Evolutionary conservation across 352 stramenopile genomes (phyloP).

Genomic region (Phytopythium oedochilum): DNA sequence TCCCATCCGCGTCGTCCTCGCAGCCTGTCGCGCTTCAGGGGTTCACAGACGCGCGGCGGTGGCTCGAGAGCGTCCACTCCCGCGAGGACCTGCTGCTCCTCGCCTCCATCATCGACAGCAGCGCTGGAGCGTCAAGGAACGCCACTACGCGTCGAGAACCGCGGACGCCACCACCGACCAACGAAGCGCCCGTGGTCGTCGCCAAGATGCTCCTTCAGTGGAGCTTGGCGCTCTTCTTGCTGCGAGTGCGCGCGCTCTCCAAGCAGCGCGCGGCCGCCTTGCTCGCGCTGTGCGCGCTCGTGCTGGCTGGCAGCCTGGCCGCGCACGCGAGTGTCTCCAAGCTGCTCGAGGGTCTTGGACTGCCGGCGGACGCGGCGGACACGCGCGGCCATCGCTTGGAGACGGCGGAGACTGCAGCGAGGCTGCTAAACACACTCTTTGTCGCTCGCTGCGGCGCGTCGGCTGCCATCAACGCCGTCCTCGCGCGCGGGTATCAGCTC

Average conservation of each 20-base stretch:
- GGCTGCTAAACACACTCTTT: conserved; percentile 49
- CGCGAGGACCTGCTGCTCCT: conserved; percentile 34
- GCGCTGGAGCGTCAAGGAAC: neutral
- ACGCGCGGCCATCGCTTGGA: conserved; percentile 6
- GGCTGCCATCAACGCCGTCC: conserved; percentile 24
- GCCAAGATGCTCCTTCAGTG: conserved; percentile 47
- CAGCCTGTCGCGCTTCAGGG: conserved; percentile 20
- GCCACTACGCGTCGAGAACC: neutral
- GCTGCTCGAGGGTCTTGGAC: conserved; percentile 12
- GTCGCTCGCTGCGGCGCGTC: conserved; percentile 24
- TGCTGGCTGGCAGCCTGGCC: conserved; percentile 43
- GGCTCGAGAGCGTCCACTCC: conserved; percentile 45
- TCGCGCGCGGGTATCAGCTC: conserved; percentile 45
- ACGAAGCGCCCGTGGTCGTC: conserved; percentile 23
- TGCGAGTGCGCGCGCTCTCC: conserved; percentile 22
- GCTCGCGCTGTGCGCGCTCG: conserved; percentile 43
- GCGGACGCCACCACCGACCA: too few relatives aligned
- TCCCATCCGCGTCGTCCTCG: neutral
- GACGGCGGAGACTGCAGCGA: conserved; percentile 19
- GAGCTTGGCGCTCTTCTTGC: conserved; percentile 41
- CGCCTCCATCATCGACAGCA: conserved; percentile 4
- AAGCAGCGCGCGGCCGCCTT: conserved; percentile 22
- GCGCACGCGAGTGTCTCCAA: conserved; percentile 35
- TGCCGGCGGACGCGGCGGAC: neutral
- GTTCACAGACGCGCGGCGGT: conserved; percentile 47